Evolutionary conservation across 2,329 filamentous ascomycete genomes (phyloP), one percentile per base, ranked within the genome.

Genomic region (Bipolaris sorokiniana): DNA sequence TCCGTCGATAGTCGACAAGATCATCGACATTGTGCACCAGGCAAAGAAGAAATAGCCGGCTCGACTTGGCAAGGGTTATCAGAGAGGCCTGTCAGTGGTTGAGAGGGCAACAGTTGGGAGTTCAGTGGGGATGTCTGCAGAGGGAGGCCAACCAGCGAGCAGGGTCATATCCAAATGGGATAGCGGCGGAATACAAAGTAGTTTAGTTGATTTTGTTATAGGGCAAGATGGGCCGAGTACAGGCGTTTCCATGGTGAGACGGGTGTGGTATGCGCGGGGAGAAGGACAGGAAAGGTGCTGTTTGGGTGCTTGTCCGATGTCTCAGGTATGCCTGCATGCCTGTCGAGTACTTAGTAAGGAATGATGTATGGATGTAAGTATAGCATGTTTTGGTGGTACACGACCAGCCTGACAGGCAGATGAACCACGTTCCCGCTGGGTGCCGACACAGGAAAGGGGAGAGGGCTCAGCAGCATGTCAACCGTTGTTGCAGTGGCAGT

Each of bases 1-100:
- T 77, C 95, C 95, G 45, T 86, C 82, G 58, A 89, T 98, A 22
- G 94, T 99, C 23, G 87, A 90, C 46, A 94, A 89, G 81, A 97
- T 99, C 74, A 97, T 98, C 76, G 80, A 86, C 62, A 86, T 84
- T 45, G 94, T 97, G 51, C 89, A 94, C 69, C 83, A 85, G 64
- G 76, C 81, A 59, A 81, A 78, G 68, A 79, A 78, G 70, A 79
- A 79, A 70, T 79, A 74, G 63, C 42, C 28, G 51, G 54, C 48
- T 61, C 51, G 55, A 48, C 54, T 59, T 59, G 56, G 56, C 51
- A 33, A 47, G 42, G 54, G 54, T 57, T 50, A 49, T 50, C 52
- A 31, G 22, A 31, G 22, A 40, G 26, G 48, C 37, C 45, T 44
- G 56, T 18, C 31, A 28, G 47, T 46, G 50, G 50, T 52, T 40